phyloP scores from a whole-genome alignment of 1,139 yeast species.

The Wickerhamomyces sp. region DNA sequence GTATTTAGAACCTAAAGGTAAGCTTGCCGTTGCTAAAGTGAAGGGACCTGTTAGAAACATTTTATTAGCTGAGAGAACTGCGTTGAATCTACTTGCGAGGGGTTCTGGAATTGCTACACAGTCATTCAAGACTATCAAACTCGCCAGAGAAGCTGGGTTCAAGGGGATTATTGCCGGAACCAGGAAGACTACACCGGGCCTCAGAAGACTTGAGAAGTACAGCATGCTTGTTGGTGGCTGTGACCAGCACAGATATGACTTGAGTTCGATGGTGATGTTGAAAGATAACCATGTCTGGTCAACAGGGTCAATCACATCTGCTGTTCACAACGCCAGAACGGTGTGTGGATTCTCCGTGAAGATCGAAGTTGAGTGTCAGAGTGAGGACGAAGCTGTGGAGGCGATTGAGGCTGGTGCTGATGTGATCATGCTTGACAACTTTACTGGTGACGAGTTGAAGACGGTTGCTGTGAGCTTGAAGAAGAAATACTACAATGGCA shows the following conservation, averaged over 20 bases:
- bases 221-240: constrained; percentile 95
- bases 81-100: constrained; percentile 76
- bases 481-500: constrained; percentile 49
- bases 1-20: constrained; percentile 53
- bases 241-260: constrained; percentile 88
- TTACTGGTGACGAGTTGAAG: constrained; percentile 62
- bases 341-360: constrained; percentile 89
- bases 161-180: constrained; percentile 93
- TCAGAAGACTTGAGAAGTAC: constrained; percentile 82
- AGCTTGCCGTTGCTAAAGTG: constrained; percentile 74
- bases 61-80: constrained; percentile 80
- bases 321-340: constrained; percentile 68
- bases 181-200: constrained; percentile 95
- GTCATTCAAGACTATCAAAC: constrained; percentile 50
- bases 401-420: constrained; percentile 96
- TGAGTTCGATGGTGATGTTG: constrained; percentile 93
- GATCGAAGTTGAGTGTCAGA: constrained; percentile 88
- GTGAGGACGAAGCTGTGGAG: constrained; percentile 80
- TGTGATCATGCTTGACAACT: constrained; percentile 92
- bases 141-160: constrained; percentile 72
- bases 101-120: constrained; percentile 90
- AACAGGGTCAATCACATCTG: constrained; percentile 84
- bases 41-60: constrained; percentile 75
- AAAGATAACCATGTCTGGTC: constrained; percentile 93
- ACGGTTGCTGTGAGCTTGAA: constrained; percentile 63